phyloP scores from a whole-genome alignment of 345 rosid species.

The rapeseed (Brassica napus) region Da-Ae NC_063442.1:38097001-38097500 shows the following conservation, averaged over 20 bases:
- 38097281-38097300: neutral
- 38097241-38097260: conserved; percentile 1
- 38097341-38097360: neutral
- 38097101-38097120: conserved; percentile 8
- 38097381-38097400: neutral
- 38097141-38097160: conserved; percentile 7
- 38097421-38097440: neutral
- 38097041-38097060: neutral
- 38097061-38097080: neutral
- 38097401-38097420: neutral
- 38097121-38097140: conserved; percentile 2
- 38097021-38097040: conserved; percentile 7
- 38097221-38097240: neutral
- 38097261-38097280: conserved; percentile 1
- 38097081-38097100: neutral
- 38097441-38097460: neutral
- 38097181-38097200: neutral
- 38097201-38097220: neutral
- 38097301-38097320: neutral
- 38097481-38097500: neutral
- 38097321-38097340: conserved; percentile 7
- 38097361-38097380: neutral
- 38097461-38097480: neutral
- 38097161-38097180: conserved; percentile 1
- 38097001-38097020: conserved; percentile 6